Conservation (phyloP, 2,329 filamentous ascomycete species). For the Botrytis hyacinthi region DNA sequence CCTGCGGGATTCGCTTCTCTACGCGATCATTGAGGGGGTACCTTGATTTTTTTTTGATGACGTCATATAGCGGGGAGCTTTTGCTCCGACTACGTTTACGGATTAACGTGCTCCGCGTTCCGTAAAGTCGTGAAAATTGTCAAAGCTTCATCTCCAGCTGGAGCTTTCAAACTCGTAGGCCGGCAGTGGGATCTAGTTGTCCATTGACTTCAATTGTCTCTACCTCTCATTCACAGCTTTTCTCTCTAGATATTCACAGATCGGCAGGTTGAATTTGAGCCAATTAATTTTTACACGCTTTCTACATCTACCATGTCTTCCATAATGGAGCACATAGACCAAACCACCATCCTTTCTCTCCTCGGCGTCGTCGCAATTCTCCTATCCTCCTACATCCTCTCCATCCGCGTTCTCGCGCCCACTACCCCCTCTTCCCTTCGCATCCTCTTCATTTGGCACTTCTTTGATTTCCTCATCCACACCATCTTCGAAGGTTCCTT, state of each 20-base stretch:
- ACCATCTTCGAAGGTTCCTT: conserved; percentile 87
- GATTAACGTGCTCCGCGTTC: not conserved
- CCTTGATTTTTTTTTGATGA: not conserved
- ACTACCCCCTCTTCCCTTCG: conserved; percentile 54
- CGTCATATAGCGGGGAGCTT: not conserved
- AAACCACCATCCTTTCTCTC: conserved; percentile 58
- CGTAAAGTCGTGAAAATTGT: not conserved
- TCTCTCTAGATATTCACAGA: not conserved
- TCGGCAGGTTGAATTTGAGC: not conserved
- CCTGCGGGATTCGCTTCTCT: not conserved
- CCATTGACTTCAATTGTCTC: not conserved
- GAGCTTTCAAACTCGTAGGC: not conserved
- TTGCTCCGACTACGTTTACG: not conserved
- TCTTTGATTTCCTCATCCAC: conserved; percentile 90
- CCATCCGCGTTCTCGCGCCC: conserved; percentile 43
- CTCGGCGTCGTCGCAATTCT: conserved; percentile 54
- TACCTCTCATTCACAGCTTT: not conserved
- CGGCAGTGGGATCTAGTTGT: not conserved
- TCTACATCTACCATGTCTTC: conserved; percentile 19
- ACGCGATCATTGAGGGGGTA: not conserved
- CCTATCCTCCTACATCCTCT: conserved; percentile 49
- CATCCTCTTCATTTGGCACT: conserved; percentile 89
- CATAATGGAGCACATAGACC: conserved; percentile 50
- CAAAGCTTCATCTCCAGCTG: not conserved
- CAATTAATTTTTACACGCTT: not conserved